Base-by-base conservation (phyloP, 306 rosid species). In the Hippophae gyantsensis region DNA sequence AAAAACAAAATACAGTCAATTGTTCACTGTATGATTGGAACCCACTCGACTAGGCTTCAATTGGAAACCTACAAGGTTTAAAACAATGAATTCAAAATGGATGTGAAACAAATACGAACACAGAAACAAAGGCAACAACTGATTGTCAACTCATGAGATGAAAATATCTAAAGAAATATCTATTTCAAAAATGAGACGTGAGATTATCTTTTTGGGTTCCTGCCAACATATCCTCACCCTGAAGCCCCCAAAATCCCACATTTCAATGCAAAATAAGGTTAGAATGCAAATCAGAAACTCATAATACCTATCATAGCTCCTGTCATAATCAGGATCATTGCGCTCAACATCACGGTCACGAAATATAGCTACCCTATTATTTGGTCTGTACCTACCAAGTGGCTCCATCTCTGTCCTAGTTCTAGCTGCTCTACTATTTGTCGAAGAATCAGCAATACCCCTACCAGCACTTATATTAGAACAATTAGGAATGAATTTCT, bases 261-360 rank as follows among this genome's bases (percentile, higher is more conserved):
- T n/a, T 2, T 23, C 62, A 65, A 43, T 1, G 11, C n/a, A 40
- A 54, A 10, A 23, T 6, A n/a, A 55, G 64, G 14, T 45, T 13
- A 25, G 64, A 48, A 38, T 10, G 40, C 18, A 57, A 48, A 13
- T 43, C 43, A 56, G 32, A 58, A 26, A 46, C 8, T 13, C 47
- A 14, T 43, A 5, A 66, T 72, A 92, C 98, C 98, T 83, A 32
- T 88, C 99, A 60, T 92, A 92, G 67, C 49, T 92, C 80, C 99
- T 69, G 78, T 92, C 86, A 69, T 83, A 92, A 77, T 92, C 99
- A 49, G 98, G 99, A 79, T 92, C 99, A 76, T 85, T 85, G 75
- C 89, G 83, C 27, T 92, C 99, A 71, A 82, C 65, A 59, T 92
- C 96, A 38, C 90, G 95, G 65, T 92, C 99, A 52, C 99, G 79